These are phyloP conservation scores for Coemansia sp. DNA, from an alignment of 192 early-diverging fungal genomes.

Conservation along the genomic window DNA sequence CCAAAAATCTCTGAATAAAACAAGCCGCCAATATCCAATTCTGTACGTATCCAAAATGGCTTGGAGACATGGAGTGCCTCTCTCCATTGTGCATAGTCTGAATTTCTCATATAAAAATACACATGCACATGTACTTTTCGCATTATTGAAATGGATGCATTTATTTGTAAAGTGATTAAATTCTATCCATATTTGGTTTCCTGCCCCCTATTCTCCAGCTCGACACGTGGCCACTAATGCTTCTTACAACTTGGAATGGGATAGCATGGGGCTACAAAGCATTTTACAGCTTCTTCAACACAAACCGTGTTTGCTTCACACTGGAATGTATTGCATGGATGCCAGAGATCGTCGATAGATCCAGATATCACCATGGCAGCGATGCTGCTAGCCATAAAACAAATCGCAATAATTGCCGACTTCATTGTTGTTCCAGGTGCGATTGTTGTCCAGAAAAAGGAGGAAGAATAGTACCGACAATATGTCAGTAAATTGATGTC, in stretches of 20 bases:
- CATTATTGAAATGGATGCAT: background rate
- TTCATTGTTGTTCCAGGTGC: slow-evolving; percentile 7
- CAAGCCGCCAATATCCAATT: background rate
- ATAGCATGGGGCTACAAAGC: slow-evolving; percentile 29
- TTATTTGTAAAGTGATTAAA: background rate
- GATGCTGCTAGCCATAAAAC: background rate
- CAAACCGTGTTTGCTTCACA: slow-evolving; percentile 25
- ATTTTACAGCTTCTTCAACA: too few relatives aligned
- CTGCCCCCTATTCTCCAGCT: background rate
- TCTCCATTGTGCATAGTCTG: background rate
- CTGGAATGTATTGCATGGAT: slow-evolving; percentile 14
- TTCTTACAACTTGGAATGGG: slow-evolving; percentile 24
- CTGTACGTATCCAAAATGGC: background rate
- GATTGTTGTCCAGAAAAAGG: background rate
- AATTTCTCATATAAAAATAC: background rate
- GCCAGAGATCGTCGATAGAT: background rate
- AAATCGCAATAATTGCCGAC: slow-evolving; percentile 4
- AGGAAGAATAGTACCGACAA: background rate
- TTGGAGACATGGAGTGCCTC: background rate
- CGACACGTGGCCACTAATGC: background rate
- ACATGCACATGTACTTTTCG: background rate
- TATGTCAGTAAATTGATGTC: background rate
- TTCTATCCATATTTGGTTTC: background rate
- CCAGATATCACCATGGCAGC: background rate
- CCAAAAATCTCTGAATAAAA: background rate